Evolutionary conservation across 345 rosid species (phyloP), one percentile per base, ranked within the genome.

Genomic region (Linum usitatissimum): DNA sequence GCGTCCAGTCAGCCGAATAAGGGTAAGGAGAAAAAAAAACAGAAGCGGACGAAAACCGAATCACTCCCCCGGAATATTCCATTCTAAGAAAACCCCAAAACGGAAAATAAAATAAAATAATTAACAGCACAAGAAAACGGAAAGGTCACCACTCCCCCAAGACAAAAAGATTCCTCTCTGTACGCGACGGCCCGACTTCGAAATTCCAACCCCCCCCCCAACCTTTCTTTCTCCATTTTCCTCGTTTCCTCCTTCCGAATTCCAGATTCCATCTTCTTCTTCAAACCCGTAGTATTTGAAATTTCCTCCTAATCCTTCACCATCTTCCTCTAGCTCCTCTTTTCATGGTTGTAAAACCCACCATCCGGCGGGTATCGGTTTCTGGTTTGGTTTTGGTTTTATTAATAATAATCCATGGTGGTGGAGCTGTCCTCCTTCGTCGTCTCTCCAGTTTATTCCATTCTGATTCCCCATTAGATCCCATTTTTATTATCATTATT

Each of bases 121-220:
- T 23, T 23, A 23, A 23, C 28, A 23, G 28, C 28, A 23, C 28
- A 3, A 34, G 51, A 45, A 45, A 45, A 45, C 51, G 8, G 38
- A 34, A 45, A 42, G 49, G 49, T 8, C 2, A 4, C 30, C 9
- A 12, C 21, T 17, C 21, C 4, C 12, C 23, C 58, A 55, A 55
- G 4, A 55, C 58, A 18, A 71, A 60, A 83, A 84, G 86, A 84
- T 84, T 84, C 88, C 73, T 71, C 68, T 66, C 42, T 61, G 73
- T 81, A 86, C 71, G 96, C 96, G 96, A 86, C 94, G 91, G 72
- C 75, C 77, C 89, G 96, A 81, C 91, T 66, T 73, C 63, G 86
- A 62, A 53, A 8, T 54, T 56, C 10, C 7, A 20, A 6, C 40
- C 61, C 49, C 13, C 53, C 62, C 45, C 68, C 63, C 48, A 14